Base-by-base conservation (phyloP, 1,284 basidiomycete genomes). In the Cutaneotrichosporon spelunceum region DNA sequence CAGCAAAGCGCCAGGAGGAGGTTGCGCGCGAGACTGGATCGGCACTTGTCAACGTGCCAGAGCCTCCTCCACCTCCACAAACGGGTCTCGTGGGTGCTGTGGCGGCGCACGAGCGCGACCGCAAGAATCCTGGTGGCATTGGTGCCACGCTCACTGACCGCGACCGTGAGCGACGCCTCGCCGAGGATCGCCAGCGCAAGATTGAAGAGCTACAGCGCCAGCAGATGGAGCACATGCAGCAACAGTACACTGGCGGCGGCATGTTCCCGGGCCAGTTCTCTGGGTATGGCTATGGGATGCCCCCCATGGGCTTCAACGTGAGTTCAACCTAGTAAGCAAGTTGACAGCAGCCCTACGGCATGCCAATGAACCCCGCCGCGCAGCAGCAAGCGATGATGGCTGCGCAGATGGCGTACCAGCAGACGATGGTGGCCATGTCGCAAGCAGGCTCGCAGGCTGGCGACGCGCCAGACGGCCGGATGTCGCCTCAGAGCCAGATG, bases 61-160 rank as follows among this genome's bases (percentile, higher is more conserved):
- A 88, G 74, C 96, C 96, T 78, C 93, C 94, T 0, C 93, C 92
- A 4, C 92, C 93, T 1, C 95, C 96, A 10, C 92, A 96, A 78
- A 92, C 91, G 36, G 96, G 96, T 42, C 84, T 99, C 39, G 85
- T 99, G 52, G 95, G 95, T 24, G 94, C 94, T 2, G 94, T 99
- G 70, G 93, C 92, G 27, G 91, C 89, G 21, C 93, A 96, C 77
- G 93, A 99, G 79, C 85, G 91, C 60, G 94, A 98, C 64, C 84
- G 93, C 66, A 93, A 95, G 77, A 87, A 91, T 44, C 91, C 95
- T 56, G 94, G 95, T 58, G 95, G 95, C 27, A 86, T 96, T 33
- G 95, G 95, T 60, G 93, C 94, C 30, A 86, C 91, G 2, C 81
- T 99, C 68, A 98, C 95, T 1, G 94, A 98, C 80, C 86, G 93